phyloP scores from a whole-genome alignment of 257 asterid genomes.

The Petrea volubilis region DNA sequence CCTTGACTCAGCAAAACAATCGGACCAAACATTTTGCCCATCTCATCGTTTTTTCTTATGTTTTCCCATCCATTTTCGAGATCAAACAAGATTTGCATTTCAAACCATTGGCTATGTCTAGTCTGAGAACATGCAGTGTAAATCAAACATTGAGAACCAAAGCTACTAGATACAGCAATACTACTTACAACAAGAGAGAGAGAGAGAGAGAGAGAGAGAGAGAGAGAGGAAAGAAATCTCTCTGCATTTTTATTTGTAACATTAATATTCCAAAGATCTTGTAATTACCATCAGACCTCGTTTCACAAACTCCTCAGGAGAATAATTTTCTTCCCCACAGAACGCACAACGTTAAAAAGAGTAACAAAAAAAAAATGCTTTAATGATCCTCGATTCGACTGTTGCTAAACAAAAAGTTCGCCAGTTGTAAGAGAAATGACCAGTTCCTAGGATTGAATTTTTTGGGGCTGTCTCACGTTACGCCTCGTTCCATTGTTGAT shows the following conservation, averaged over 20 bases:
- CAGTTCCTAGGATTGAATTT: constrained; percentile 11
- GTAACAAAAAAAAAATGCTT: neutral
- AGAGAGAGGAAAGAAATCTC: neutral
- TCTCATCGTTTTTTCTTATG: no score
- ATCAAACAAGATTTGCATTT: no score
- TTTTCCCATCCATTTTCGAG: no score
- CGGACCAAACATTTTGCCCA: no score
- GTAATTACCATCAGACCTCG: constrained; percentile 23
- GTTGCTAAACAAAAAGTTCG: neutral
- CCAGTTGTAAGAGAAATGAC: constrained; percentile 2
- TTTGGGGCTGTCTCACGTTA: constrained; percentile 1
- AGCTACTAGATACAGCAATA: no score
- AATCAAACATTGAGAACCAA: no score
- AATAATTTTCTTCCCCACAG: constrained; percentile 15
- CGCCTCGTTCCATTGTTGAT: constrained; percentile 16
- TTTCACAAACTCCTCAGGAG: constrained; percentile 20
- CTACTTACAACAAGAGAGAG: neutral
- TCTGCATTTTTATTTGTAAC: constrained; percentile 18
- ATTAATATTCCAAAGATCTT: constrained; percentile 3
- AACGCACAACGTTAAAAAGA: constrained; percentile 3
- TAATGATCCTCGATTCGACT: neutral
- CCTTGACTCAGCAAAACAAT: no score
- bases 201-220: neutral
- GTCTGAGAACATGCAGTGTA: no score
- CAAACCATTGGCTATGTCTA: no score